Evolutionary conservation across 495 filamentous ascomycete genomes (phyloP).

Genomic region (Polyplosphaeria fusca): DNA sequence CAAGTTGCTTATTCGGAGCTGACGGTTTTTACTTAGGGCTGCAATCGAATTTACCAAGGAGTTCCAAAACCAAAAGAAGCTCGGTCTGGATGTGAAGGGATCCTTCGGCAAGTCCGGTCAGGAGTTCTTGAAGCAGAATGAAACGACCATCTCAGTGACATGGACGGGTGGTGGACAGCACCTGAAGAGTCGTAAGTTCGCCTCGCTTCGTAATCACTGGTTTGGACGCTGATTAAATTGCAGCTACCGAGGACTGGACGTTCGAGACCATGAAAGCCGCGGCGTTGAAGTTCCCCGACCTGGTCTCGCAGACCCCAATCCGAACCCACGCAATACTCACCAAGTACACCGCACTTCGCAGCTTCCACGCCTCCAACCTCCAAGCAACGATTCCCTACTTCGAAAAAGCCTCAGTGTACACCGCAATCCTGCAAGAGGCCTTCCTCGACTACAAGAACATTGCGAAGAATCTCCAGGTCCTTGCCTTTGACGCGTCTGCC

Average conservation of each 20-base stretch:
- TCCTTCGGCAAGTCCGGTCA: slow-evolving; percentile 7
- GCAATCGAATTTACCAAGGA: too few relatives aligned
- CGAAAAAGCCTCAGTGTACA: slow-evolving; percentile 26
- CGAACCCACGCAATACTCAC: slow-evolving; percentile 36
- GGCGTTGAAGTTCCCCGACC: slow-evolving; percentile 27
- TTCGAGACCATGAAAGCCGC: slow-evolving; percentile 23
- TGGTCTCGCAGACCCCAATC: slow-evolving; percentile 22
- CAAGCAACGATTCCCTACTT: background rate
- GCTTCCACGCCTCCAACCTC: background rate
- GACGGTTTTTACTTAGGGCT: too few relatives aligned
- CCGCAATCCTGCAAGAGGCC: slow-evolving; percentile 17
- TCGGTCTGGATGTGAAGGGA: too few relatives aligned
- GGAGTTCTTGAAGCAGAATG: slow-evolving; percentile 23
- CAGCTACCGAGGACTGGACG: too few relatives aligned
- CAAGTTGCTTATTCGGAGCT: too few relatives aligned
- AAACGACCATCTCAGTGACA: slow-evolving; percentile 31
- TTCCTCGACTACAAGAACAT: slow-evolving; percentile 25
- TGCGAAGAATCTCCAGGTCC: background rate
- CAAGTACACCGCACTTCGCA: slow-evolving; percentile 31
- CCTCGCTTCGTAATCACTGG: too few relatives aligned
- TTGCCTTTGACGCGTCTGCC: too few relatives aligned
- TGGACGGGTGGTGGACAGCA: slow-evolving; percentile 33
- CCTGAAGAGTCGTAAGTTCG: too few relatives aligned
- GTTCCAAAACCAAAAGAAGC: too few relatives aligned
- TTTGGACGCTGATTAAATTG: too few relatives aligned